Conservation (phyloP, 495 filamentous ascomycete genomes). For the Hypoxylon perforatum region DNA sequence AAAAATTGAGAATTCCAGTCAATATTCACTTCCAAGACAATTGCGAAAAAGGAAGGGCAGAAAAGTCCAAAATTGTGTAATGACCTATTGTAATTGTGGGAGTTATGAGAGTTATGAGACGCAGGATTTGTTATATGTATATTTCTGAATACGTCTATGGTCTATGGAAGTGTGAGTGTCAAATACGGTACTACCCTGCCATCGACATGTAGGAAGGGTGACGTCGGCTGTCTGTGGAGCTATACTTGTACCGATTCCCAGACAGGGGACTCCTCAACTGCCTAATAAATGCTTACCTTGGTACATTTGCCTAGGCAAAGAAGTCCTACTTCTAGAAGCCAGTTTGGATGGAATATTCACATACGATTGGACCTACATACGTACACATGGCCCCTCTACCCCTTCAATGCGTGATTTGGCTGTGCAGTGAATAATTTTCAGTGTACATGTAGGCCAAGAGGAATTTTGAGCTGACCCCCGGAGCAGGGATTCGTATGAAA, state of each 20-base stretch:
- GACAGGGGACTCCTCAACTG: slow-evolving; percentile 8
- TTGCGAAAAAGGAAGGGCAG: not conserved
- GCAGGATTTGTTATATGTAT: slow-evolving; percentile 25
- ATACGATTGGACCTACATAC: slow-evolving; percentile 17
- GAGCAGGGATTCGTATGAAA: not conserved
- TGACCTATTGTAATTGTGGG: slow-evolving; percentile 5
- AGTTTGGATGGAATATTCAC: slow-evolving; percentile 6
- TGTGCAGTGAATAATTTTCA: not conserved
- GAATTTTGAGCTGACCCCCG: not conserved
- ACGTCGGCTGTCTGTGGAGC: slow-evolving; percentile 36
- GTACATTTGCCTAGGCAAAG: not conserved
- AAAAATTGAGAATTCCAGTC: slow-evolving; percentile 10
- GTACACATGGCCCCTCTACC: slow-evolving; percentile 11
- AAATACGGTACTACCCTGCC: not conserved
- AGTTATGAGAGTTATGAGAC: slow-evolving; percentile 22
- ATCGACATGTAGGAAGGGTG: slow-evolving; percentile 26
- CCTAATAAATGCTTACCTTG: slow-evolving; percentile 14
- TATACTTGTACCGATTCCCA: not conserved
- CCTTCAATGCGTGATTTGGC: not conserved
- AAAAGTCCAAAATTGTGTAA: slow-evolving; percentile 15
- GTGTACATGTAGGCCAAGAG: not conserved
- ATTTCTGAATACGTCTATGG: slow-evolving; percentile 6
- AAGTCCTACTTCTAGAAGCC: slow-evolving; percentile 13
- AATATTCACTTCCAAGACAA: slow-evolving; percentile 33
- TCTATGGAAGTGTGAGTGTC: slow-evolving; percentile 19